These are phyloP conservation scores for Rhodotorula sp. DNA, from an alignment of 1,284 basidiomycete genomes.

Conservation along the genomic window DNA sequence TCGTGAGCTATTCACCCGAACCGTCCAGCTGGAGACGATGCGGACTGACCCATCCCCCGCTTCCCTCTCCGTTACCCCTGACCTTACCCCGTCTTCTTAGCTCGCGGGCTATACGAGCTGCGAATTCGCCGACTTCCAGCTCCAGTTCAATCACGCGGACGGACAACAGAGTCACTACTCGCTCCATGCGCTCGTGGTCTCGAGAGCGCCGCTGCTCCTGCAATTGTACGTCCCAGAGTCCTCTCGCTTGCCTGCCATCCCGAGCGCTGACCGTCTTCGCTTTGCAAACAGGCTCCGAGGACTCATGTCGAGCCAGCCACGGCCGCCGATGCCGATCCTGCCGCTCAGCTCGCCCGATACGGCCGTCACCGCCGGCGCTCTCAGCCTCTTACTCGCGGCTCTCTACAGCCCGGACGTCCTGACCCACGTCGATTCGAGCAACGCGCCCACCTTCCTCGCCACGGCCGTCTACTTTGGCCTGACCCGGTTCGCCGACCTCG, in stretches of 20 bases:
- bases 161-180: neutral
- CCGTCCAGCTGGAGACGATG: too few species aligned
- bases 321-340: slow-evolving; percentile 5
- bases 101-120: slow-evolving; percentile 7
- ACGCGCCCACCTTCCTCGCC: slow-evolving; percentile 11
- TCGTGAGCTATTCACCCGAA: neutral
- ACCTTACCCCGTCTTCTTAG: neutral
- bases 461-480: slow-evolving; percentile 21
- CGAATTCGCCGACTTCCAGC: slow-evolving; percentile 14
- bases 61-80: neutral
- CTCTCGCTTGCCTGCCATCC: too few species aligned
- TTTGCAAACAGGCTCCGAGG: neutral
- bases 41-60: slow-evolving; percentile 1
- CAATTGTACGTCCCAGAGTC: neutral
- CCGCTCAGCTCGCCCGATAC: slow-evolving; percentile 15
- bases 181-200: slow-evolving; percentile 26
- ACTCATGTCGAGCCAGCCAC: neutral
- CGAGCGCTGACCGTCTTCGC: neutral
- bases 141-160: slow-evolving; percentile 12
- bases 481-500: slow-evolving; percentile 5
- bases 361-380: slow-evolving; percentile 8
- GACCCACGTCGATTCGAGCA: slow-evolving; percentile 1
- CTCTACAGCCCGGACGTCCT: slow-evolving; percentile 30
- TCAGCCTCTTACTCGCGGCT: slow-evolving; percentile 25
- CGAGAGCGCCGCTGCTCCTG: slow-evolving; percentile 19